These are phyloP conservation scores for Botrytis squamosa DNA, from an alignment of 2,329 filamentous ascomycete species.

Conservation along the genomic window DNA sequence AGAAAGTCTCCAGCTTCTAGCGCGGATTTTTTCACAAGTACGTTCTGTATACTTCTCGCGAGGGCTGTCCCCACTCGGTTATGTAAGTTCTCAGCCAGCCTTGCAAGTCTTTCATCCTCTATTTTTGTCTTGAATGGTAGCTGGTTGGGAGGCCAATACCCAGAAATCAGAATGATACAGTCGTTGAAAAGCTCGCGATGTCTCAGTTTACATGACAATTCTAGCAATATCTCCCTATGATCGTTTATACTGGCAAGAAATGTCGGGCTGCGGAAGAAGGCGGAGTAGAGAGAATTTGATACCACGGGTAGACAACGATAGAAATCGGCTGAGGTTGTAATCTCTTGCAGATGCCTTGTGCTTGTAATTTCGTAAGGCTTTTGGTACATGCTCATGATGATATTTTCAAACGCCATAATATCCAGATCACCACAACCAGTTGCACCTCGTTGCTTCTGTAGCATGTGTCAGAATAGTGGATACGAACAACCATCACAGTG, in stretches of 20 bases:
- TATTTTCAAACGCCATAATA: neutral
- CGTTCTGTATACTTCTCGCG: too few relatives aligned
- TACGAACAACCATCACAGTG: too few relatives aligned
- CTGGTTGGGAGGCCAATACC: neutral
- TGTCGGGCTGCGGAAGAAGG: neutral
- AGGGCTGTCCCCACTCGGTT: fast-evolving
- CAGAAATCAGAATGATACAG: neutral
- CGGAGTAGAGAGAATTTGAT: neutral
- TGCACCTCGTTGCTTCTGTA: neutral
- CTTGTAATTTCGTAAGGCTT: neutral
- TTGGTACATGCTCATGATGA: neutral
- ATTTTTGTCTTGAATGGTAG: neutral
- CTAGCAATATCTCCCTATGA: neutral
- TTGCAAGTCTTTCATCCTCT: neutral
- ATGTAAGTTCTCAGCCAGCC: neutral
- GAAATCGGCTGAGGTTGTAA: neutral
- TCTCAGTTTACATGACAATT: neutral
- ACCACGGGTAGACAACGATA: neutral
- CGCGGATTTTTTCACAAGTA: too few relatives aligned
- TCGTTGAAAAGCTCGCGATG: neutral
- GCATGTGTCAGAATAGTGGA: too few relatives aligned
- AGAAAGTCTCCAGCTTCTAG: fast-evolving
- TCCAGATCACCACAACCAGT: neutral
- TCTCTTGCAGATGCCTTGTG: neutral
- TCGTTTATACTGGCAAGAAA: neutral